Conservation (phyloP, 768 basidiomycete genomes). For the Coprinopsis marcescibilis region DNA sequence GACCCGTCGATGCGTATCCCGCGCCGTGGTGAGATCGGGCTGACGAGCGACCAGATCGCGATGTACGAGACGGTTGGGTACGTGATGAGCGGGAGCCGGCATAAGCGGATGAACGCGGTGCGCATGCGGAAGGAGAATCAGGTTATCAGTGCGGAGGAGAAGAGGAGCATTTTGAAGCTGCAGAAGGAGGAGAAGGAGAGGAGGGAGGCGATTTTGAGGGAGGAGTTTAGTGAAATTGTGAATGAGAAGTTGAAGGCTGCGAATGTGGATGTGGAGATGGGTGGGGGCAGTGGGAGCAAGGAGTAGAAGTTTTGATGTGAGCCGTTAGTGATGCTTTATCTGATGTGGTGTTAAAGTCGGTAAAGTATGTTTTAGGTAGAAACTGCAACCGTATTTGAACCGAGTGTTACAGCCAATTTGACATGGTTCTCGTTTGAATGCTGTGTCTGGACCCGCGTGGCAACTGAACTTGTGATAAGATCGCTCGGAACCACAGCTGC, state of each 20-base stretch:
- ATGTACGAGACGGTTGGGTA: slow-evolving; percentile 86
- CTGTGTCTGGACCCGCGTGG: too few relatives aligned
- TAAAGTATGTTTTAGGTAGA: too few relatives aligned
- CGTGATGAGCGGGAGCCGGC: slow-evolving; percentile 95
- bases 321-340: too few relatives aligned
- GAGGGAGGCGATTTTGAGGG: slow-evolving; percentile 82
- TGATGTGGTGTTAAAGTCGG: too few relatives aligned
- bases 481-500: too few relatives aligned
- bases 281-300: too few relatives aligned
- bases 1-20: slow-evolving; percentile 84
- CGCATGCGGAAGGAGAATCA: slow-evolving; percentile 99
- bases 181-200: slow-evolving; percentile 92
- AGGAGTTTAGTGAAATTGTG: slow-evolving; percentile 85
- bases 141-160: slow-evolving; percentile 98
- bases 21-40: slow-evolving; percentile 96
- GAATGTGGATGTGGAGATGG: slow-evolving; percentile 9
- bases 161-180: slow-evolving; percentile 89
- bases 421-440: too few relatives aligned
- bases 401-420: too few relatives aligned
- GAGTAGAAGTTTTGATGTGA: too few relatives aligned
- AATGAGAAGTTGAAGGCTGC: slow-evolving; percentile 60
- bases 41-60: slow-evolving; percentile 84
- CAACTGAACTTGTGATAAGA: too few relatives aligned
- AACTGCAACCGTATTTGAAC: too few relatives aligned
- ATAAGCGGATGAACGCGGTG: slow-evolving; percentile 97